phyloP scores from a whole-genome alignment of 2,329 filamentous ascomycete species.

The Botrytis elliptica region DNA sequence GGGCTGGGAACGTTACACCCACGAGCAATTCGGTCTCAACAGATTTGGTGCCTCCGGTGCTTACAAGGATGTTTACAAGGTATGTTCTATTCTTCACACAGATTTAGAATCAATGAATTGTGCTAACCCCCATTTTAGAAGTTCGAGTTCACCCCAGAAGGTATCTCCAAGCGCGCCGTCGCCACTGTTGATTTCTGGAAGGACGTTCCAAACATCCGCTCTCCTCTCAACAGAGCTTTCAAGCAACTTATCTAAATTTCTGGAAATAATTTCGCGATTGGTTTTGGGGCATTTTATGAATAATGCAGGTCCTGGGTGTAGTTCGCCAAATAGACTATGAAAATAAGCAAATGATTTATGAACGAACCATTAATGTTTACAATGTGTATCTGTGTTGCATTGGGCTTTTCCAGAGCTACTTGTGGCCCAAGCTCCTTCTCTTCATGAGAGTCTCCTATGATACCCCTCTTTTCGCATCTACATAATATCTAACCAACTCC shows the following conservation, averaged over 20 bases:
- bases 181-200: conserved; percentile 98
- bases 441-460: background rate
- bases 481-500: conserved; percentile 3
- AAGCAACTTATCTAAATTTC: conserved; percentile 81
- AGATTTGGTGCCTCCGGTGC: conserved; percentile 96
- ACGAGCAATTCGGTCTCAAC: conserved; percentile 99
- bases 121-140: conserved; percentile 62
- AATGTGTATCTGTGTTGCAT: conserved; percentile 13
- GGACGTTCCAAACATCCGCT: conserved; percentile 84
- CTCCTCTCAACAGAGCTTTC: conserved; percentile 96
- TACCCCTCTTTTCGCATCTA: conserved; percentile 14
- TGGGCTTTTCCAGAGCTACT: conserved; percentile 1
- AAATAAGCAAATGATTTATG: conserved; percentile 21
- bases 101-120: conserved; percentile 22
- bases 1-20: conserved; percentile 98
- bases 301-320: conserved; percentile 11
- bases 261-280: background rate
- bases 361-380: conserved; percentile 8
- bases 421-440: conserved; percentile 10
- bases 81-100: conserved; percentile 43
- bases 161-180: conserved; percentile 89
- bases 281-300: conserved; percentile 17
- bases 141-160: conserved; percentile 98
- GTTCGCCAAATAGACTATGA: conserved; percentile 21
- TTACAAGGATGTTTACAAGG: conserved; percentile 97